These are phyloP conservation scores for Aschersonia sp. DNA, from an alignment of 2,329 filamentous ascomycete genomes.

Conservation along the genomic window DNA sequence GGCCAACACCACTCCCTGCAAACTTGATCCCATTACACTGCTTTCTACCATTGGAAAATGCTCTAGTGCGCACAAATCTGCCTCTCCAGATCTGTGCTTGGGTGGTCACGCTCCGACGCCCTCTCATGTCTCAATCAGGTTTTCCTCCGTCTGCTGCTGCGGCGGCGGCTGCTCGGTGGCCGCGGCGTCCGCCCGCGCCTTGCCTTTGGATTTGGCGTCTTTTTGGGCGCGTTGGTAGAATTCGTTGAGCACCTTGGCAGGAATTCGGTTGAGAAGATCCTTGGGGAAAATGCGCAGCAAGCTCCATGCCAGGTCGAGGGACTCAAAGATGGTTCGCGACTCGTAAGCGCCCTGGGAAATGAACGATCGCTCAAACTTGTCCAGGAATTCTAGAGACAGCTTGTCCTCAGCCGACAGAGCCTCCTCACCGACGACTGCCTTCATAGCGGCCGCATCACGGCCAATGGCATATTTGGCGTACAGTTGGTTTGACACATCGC, in stretches of 20 bases:
- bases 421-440: conserved; percentile 97
- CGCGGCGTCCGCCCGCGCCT: conserved; percentile 31
- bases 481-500: conserved; percentile 97
- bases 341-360: conserved; percentile 89
- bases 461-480: conserved; percentile 99
- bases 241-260: conserved; percentile 68
- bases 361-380: conserved; percentile 95
- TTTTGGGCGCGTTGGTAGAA: conserved; percentile 59
- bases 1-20: no score
- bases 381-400: conserved; percentile 91
- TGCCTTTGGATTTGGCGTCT: conserved; percentile 48
- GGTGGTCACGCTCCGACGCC: not conserved
- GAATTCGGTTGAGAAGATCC: conserved; percentile 92
- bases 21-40: not conserved
- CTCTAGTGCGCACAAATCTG: not conserved
- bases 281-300: conserved; percentile 94
- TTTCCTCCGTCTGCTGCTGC: conserved; percentile 34
- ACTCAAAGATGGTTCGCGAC: conserved; percentile 80
- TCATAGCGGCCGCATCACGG: conserved; percentile 96
- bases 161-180: conserved; percentile 17
- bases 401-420: conserved; percentile 93
- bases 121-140: conserved; percentile 44
- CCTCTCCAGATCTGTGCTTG: not conserved
- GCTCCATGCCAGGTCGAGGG: conserved; percentile 90
- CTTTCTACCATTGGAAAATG: not conserved